Percentiles rank a stretch among this genome's conserved stretches.
These are phyloP conservation scores for Galerina sulciceps DNA, from an alignment of 768 basidiomycete species.

Conservation along the genomic window DNA sequence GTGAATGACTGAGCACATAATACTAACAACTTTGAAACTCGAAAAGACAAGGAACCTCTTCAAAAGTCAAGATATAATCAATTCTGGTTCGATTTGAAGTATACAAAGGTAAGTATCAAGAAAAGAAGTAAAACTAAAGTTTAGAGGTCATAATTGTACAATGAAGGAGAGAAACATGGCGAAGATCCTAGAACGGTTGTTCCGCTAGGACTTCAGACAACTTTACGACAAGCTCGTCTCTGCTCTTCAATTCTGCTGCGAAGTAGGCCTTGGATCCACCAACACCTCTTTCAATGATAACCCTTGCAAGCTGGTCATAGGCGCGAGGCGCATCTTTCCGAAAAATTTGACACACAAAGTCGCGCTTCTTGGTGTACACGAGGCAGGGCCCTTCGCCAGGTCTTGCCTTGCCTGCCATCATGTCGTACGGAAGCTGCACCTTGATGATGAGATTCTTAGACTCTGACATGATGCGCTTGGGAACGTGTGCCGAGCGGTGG, in stretches of 20 bases:
- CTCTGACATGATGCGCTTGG: conserved; percentile 11
- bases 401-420: background rate
- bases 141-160: no score
- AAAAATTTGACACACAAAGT: conserved; percentile 50
- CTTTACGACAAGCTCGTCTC: conserved; percentile 53
- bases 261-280: conserved; percentile 57
- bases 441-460: conserved; percentile 55
- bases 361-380: conserved; percentile 58
- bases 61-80: no score
- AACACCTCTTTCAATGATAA: conserved; percentile 45
- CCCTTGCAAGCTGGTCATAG: conserved; percentile 45
- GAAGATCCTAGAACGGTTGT: conserved; percentile 48
- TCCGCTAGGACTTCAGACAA: conserved; percentile 56
- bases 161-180: no score
- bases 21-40: no score
- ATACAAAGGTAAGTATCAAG: no score
- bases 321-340: conserved; percentile 32
- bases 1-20: no score
- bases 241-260: conserved; percentile 50
- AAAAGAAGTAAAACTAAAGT: no score
- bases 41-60: no score
- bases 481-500: background rate
- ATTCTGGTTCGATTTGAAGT: no score
- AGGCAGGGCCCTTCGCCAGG: conserved; percentile 13
- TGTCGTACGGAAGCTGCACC: conserved; percentile 46